These are phyloP conservation scores for Yamagishiella unicocca DNA, from an alignment of 139 green algal genomes.

Conservation along the genomic window DNA sequence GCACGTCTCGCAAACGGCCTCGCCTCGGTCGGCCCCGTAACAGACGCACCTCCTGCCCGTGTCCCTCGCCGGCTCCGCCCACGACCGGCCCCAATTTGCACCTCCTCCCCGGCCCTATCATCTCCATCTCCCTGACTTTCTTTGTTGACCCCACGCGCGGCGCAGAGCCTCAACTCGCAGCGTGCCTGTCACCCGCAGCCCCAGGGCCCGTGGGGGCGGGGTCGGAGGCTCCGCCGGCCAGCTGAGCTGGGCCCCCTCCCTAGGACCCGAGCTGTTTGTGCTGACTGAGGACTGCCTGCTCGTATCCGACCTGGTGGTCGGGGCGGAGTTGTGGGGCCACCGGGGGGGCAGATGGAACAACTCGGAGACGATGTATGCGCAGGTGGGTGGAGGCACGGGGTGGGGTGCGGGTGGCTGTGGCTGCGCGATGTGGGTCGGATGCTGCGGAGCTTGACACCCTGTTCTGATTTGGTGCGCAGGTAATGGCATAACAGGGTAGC, in stretches of 20 bases:
- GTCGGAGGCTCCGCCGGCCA: background rate
- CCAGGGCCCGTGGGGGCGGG: background rate
- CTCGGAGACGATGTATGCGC: slow-evolving; percentile 12
- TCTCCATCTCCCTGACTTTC: background rate
- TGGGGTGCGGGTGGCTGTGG: background rate
- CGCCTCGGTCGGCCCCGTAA: too few relatives aligned
- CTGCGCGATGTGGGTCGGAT: too few relatives aligned
- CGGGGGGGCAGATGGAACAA: background rate
- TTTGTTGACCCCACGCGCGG: background rate
- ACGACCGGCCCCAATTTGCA: too few relatives aligned
- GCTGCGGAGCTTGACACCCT: too few relatives aligned
- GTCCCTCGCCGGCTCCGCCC: too few relatives aligned
- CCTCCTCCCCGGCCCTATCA: too few relatives aligned
- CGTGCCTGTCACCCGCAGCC: slow-evolving; percentile 1
- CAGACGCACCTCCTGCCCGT: too few relatives aligned
- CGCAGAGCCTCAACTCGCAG: slow-evolving; percentile 28
- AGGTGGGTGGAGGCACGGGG: background rate
- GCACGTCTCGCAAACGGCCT: too few relatives aligned
- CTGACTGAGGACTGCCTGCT: slow-evolving; percentile 33
- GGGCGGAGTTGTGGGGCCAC: slow-evolving; percentile 27
- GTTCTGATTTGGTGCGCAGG: too few relatives aligned
- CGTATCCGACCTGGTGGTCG: slow-evolving; percentile 15
- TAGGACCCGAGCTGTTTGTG: slow-evolving; percentile 22
- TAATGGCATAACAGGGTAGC: too few relatives aligned
- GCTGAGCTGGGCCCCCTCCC: slow-evolving; percentile 34